Conservation (phyloP, 2,329 filamentous ascomycete genomes). For the Elsinoe necatrix region DNA sequence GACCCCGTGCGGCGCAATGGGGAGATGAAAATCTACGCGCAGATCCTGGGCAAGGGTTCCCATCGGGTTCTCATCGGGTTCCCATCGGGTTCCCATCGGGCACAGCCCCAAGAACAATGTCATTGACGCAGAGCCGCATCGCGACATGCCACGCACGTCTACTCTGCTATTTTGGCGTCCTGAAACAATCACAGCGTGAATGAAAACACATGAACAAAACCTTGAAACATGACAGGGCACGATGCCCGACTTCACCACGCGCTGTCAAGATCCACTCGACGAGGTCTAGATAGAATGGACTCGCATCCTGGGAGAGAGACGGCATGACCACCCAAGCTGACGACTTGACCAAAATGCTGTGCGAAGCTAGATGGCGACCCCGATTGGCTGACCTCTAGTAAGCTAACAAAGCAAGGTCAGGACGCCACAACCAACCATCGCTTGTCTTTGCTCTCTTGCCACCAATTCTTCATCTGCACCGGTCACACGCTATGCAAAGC, state of each 20-base stretch:
- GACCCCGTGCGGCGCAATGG: conserved; percentile 6
- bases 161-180: conserved; percentile 3
- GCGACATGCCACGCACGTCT: conserved; percentile 8
- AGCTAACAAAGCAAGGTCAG: conserved; percentile 2
- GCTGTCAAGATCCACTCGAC: conserved; percentile 9
- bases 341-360: conserved; percentile 9
- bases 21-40: background rate
- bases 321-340: conserved; percentile 14
- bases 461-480: background rate
- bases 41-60: conserved; percentile 13
- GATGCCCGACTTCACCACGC: background rate
- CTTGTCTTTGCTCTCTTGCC: background rate
- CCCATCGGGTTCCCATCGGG: too few species aligned
- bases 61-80: too few species aligned
- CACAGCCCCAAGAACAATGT: conserved; percentile 6
- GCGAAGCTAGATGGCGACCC: conserved; percentile 9
- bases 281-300: background rate
- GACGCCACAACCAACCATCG: conserved; percentile 12
- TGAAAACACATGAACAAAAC: background rate
- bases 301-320: background rate
- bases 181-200: conserved; percentile 9
- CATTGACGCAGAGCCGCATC: conserved; percentile 3
- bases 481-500: background rate
- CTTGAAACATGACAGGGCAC: background rate
- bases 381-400: background rate